Percentiles rank a stretch among this genome's conserved stretches.
Evolutionary conservation across 495 filamentous ascomycete genomes (phyloP).

Genomic region (Tuber aestivum): DNA sequence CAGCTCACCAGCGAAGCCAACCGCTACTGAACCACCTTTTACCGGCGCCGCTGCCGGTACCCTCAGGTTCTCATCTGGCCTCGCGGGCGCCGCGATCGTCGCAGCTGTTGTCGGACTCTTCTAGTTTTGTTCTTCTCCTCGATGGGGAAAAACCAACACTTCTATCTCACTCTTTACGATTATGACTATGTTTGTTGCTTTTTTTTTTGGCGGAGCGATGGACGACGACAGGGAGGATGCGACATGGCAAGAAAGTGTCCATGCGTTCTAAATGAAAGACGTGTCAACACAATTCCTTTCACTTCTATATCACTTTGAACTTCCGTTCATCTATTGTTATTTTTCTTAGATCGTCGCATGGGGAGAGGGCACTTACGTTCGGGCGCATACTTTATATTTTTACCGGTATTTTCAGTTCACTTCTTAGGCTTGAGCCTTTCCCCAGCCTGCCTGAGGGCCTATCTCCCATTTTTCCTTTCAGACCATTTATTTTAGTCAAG

Average conservation of each 20-base stretch:
- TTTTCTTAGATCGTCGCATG: not conserved
- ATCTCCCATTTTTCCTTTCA: not conserved
- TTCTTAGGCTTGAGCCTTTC: not conserved
- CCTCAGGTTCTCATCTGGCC: constrained; percentile 15
- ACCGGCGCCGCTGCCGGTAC: constrained; percentile 14
- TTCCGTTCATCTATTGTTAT: not conserved
- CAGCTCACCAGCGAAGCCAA: not conserved
- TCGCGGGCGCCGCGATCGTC: constrained; percentile 21
- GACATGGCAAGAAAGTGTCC: not conserved
- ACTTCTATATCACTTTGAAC: not conserved
- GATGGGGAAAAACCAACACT: not conserved
- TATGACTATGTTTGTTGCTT: constrained; percentile 2
- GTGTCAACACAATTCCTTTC: constrained; percentile 1
- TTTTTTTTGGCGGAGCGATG: not conserved
- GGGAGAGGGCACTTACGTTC: not conserved
- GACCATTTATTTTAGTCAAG: not conserved
- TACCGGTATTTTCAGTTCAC: not conserved
- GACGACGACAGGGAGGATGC: not conserved
- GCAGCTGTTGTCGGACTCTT: constrained; percentile 19
- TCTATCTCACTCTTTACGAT: not conserved
- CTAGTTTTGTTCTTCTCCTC: constrained; percentile 10
- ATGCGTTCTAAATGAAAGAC: not conserved
- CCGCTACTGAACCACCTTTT: constrained; percentile 3
- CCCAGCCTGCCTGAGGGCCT: not conserved
- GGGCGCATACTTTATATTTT: not conserved